Conservation (phyloP, 257 asterid species). For the Solanum etuberosum region DNA sequence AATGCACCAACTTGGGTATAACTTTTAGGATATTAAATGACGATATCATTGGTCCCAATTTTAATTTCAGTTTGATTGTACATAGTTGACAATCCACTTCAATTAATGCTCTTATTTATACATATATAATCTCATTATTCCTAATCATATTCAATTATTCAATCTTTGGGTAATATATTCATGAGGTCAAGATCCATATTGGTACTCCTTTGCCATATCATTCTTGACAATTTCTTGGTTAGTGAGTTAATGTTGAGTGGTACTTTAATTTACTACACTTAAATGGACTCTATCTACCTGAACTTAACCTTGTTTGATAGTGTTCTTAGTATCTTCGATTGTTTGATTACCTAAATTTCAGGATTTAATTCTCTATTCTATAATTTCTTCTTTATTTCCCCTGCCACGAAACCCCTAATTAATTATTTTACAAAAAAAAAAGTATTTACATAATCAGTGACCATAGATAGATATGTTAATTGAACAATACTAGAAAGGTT, state of each 20-base stretch:
- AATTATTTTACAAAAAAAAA: background rate
- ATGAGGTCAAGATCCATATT: background rate
- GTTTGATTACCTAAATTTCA: background rate
- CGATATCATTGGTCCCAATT: background rate
- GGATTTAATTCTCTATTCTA: background rate
- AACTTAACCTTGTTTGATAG: background rate
- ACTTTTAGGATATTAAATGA: background rate
- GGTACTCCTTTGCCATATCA: background rate
- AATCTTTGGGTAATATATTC: background rate
- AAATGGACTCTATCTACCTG: background rate
- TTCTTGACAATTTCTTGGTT: background rate
- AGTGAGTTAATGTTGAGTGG: background rate
- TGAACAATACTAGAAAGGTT: background rate
- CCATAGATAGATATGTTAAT: background rate
- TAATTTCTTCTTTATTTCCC: background rate
- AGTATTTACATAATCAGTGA: background rate
- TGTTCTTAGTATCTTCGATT: background rate
- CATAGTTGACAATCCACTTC: constrained; percentile 3
- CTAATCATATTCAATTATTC: background rate
- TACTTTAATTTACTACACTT: background rate
- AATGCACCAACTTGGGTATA: constrained; percentile 1
- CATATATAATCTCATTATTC: background rate
- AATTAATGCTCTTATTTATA: background rate
- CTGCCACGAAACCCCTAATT: background rate
- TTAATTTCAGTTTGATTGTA: background rate